phyloP scores from a whole-genome alignment of 495 filamentous ascomycete genomes.

The Xylaria castorea region DNA sequence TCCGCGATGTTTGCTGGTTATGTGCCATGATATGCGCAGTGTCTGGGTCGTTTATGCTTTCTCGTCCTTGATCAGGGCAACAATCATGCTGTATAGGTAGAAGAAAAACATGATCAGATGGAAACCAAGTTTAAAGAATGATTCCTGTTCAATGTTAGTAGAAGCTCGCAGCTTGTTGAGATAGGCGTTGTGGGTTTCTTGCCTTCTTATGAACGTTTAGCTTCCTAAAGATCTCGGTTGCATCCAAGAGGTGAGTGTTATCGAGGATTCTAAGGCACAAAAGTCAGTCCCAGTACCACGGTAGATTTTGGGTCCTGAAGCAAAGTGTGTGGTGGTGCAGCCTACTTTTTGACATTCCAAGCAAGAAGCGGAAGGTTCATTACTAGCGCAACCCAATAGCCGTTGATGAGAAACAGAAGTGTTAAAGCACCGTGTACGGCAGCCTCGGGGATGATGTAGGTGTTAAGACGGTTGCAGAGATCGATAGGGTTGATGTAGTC shows the following conservation, averaged over 20 bases:
- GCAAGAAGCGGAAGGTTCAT: slow-evolving; percentile 91
- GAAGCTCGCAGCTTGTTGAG: background rate
- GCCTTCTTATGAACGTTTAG: slow-evolving; percentile 99
- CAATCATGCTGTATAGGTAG: slow-evolving; percentile 99
- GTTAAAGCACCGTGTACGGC: slow-evolving; percentile 96
- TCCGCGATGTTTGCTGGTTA: background rate
- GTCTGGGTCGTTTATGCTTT: slow-evolving; percentile 64
- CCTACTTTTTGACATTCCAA: slow-evolving; percentile 97
- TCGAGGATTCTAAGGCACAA: slow-evolving; percentile 77
- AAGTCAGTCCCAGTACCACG: slow-evolving; percentile 35
- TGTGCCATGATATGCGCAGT: slow-evolving; percentile 1
- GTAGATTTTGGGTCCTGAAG: background rate
- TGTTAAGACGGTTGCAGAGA: slow-evolving; percentile 99
- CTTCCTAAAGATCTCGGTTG: slow-evolving; percentile 99
- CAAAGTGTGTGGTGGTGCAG: slow-evolving; percentile 20
- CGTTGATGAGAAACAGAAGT: slow-evolving; percentile 94
- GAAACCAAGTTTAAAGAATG: slow-evolving; percentile 98
- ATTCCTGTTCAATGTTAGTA: slow-evolving; percentile 69
- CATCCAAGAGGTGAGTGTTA: slow-evolving; percentile 95
- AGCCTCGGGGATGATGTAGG: slow-evolving; percentile 99
- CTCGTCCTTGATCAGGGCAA: slow-evolving; percentile 95
- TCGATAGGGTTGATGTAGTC: slow-evolving; percentile 99
- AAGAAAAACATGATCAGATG: slow-evolving; percentile 99
- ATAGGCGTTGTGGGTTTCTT: slow-evolving; percentile 26
- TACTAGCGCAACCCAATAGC: slow-evolving; percentile 94